phyloP scores from a whole-genome alignment of 1,284 basidiomycete species.

The Austropuccinia psidii region DNA sequence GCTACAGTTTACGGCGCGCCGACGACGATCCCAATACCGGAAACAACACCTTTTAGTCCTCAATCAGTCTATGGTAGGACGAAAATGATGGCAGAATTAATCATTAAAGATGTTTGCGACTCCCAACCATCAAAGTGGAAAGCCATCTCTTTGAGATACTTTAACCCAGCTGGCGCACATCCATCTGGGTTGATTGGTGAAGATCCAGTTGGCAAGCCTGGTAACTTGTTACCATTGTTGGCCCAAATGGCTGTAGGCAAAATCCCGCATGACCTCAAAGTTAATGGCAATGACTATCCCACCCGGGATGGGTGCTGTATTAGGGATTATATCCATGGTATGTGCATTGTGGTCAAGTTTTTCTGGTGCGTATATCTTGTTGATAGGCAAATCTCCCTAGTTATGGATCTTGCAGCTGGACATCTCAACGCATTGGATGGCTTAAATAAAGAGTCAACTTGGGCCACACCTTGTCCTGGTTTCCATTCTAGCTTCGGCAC shows the following conservation, averaged over 20 bases:
- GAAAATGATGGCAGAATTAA: constrained; percentile 86
- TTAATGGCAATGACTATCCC: constrained; percentile 97
- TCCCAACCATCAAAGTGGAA: constrained; percentile 67
- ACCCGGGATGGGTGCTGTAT: constrained; percentile 94
- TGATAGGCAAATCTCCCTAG: constrained; percentile 41
- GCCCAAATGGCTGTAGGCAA: constrained; percentile 93
- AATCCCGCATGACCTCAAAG: constrained; percentile 71
- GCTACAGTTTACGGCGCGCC: constrained; percentile 99
- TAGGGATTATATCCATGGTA: constrained; percentile 84
- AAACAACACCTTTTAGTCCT: constrained; percentile 76
- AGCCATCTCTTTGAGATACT: constrained; percentile 75
- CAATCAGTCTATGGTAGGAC: constrained; percentile 92
- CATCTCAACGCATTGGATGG: constrained; percentile 89
- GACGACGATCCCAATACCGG: constrained; percentile 84
- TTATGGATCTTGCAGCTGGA: constrained; percentile 87
- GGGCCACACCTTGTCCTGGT: constrained; percentile 46
- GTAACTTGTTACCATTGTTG: constrained; percentile 86
- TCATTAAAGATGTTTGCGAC: constrained; percentile 81
- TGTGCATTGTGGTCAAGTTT: not conserved
- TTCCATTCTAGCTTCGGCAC: constrained; percentile 46
- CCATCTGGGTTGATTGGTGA: constrained; percentile 93
- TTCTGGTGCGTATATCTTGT: not conserved
- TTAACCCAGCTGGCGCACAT: constrained; percentile 91
- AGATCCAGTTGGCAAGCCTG: constrained; percentile 87
- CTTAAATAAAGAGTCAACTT: constrained; percentile 59